phyloP scores from a whole-genome alignment of 805 yeast genomes.

The Pichia membranifaciens region DNA sequence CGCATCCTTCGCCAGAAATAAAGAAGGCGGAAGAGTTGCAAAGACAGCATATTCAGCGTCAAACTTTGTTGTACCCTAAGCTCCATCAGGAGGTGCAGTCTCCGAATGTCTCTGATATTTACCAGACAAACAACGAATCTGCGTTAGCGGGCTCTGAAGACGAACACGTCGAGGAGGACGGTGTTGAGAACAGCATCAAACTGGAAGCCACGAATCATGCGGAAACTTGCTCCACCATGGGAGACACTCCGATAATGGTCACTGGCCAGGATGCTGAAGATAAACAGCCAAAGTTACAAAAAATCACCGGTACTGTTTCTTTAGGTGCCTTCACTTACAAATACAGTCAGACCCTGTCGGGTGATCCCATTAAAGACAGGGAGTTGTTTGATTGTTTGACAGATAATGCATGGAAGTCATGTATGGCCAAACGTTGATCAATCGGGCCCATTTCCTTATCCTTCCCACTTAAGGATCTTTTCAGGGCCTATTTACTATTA shows the following conservation, averaged over 20 bases:
- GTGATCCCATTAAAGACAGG: conserved; percentile 13
- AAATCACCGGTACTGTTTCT: conserved; percentile 18
- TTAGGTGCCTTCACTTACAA: conserved; percentile 19
- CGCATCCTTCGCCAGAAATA: background rate
- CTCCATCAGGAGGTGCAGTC: background rate
- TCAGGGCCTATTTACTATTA: too few relatives aligned
- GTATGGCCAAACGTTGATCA: conserved; percentile 7
- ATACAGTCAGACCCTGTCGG: conserved; percentile 15
- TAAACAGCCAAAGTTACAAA: conserved; percentile 6
- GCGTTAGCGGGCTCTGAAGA: background rate
- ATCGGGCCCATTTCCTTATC: too few relatives aligned
- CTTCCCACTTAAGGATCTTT: too few relatives aligned
- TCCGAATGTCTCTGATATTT: conserved; percentile 11
- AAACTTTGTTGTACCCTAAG: conserved; percentile 5
- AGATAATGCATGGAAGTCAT: conserved; percentile 20
- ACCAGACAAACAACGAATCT: background rate
- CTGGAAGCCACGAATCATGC: background rate
- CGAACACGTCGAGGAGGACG: conserved; percentile 1
- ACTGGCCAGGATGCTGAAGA: background rate
- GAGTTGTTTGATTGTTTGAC: conserved; percentile 20
- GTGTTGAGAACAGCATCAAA: background rate
- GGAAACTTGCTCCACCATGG: too few relatives aligned
- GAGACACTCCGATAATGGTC: too few relatives aligned
- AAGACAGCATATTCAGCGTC: conserved; percentile 4
- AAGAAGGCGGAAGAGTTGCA: conserved; percentile 4